These are phyloP conservation scores for Solanum piurae DNA, from an alignment of 257 asterid genomes.

Conservation along the genomic window DNA sequence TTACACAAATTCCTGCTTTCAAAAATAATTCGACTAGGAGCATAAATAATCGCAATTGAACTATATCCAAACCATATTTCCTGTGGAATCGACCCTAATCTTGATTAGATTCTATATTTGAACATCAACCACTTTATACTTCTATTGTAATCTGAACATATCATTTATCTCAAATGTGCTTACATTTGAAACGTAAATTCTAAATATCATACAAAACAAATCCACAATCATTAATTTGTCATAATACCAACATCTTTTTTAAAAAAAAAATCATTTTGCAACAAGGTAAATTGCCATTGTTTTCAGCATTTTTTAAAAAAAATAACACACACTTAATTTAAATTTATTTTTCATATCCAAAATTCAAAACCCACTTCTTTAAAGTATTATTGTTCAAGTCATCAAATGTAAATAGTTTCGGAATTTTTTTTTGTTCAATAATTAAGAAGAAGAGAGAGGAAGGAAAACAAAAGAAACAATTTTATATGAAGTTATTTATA, in stretches of 20 bases:
- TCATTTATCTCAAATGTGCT: not conserved
- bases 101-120: not conserved
- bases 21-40: not conserved
- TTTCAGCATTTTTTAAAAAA: not conserved
- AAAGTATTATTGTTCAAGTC: not conserved
- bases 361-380: not conserved
- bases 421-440: not conserved
- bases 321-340: not conserved
- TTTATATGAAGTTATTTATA: not conserved
- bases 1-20: not conserved
- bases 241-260: not conserved
- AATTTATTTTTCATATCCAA: not conserved
- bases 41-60: too few species aligned
- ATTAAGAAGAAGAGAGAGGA: not conserved
- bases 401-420: not conserved
- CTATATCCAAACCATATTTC: not conserved
- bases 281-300: not conserved
- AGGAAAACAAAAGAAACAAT: not conserved
- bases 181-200: not conserved
- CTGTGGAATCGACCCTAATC: not conserved
- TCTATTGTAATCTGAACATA: not conserved
- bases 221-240: not conserved
- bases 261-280: not conserved
- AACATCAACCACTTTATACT: not conserved
- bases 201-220: not conserved